Conservation (phyloP, 106 monocot genomes). For the Dendrobium nobile region DNA sequence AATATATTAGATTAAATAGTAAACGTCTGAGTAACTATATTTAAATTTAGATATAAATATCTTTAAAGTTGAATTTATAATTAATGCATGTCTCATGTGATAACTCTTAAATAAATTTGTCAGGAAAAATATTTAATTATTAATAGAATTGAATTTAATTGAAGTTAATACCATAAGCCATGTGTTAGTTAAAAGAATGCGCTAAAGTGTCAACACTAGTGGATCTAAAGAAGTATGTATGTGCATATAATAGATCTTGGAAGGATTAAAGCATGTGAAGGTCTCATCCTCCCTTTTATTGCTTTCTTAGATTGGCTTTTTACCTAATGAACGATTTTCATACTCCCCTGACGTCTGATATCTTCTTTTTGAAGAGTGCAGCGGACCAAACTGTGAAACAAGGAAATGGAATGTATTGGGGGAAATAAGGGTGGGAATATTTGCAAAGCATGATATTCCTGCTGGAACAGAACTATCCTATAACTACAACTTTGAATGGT, state of each 20-base stretch:
- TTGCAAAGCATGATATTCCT: constrained; percentile 91
- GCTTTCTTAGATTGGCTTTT: not conserved
- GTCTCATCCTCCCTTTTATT: not conserved
- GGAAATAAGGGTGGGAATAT: constrained; percentile 91
- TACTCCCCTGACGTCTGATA: constrained; percentile 28
- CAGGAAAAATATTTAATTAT: not conserved
- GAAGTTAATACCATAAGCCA: not conserved
- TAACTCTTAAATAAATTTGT: not conserved
- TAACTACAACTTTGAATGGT: constrained; percentile 99
- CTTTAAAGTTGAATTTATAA: not conserved
- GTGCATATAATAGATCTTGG: not conserved
- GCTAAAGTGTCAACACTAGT: not conserved
- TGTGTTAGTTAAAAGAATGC: not conserved
- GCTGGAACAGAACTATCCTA: constrained; percentile 79
- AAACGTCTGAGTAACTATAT: not conserved
- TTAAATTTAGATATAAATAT: not conserved
- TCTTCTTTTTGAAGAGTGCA: constrained; percentile 40
- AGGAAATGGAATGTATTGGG: constrained; percentile 93
- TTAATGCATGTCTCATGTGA: not conserved
- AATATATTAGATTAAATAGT: not conserved
- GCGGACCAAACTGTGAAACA: constrained; percentile 95
- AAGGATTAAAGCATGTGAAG: not conserved
- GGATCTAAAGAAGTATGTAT: not conserved
- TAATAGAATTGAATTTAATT: not conserved
- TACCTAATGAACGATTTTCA: not conserved